Percentiles rank a stretch among this genome's conserved stretches.
phyloP scores from a whole-genome alignment of 1,139 yeast genomes.

The Sugiyamaella pinicola region DNA sequence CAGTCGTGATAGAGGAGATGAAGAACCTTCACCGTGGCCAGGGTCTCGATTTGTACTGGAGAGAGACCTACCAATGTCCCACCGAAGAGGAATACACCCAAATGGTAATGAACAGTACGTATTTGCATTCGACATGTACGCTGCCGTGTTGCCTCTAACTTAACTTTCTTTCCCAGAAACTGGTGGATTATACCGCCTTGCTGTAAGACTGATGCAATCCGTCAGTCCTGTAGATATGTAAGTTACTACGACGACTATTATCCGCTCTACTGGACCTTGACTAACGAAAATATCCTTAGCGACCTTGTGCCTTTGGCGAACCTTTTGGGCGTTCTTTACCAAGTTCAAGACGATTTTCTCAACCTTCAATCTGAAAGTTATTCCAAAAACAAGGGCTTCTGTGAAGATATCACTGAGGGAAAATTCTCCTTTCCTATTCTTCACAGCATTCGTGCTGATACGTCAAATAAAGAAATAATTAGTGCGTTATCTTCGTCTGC shows the following conservation, averaged over 20 bases:
- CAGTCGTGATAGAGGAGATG: conserved; percentile 66
- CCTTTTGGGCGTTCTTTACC: conserved; percentile 77
- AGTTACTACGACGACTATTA: conserved; percentile 9
- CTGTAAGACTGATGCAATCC: conserved; percentile 63
- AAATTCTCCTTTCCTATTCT: conserved; percentile 83
- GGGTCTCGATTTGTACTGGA: conserved; percentile 85
- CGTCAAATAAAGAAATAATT: conserved; percentile 45
- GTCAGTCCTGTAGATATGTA: conserved; percentile 31
- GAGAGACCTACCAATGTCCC: conserved; percentile 69
- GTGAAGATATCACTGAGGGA: conserved; percentile 89
- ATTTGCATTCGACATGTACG: background rate
- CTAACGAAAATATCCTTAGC: conserved; percentile 4
- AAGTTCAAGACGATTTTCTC: conserved; percentile 77
- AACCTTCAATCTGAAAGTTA: conserved; percentile 59
- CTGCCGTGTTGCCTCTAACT: background rate
- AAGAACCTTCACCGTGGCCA: conserved; percentile 83
- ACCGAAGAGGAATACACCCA: conserved; percentile 64
- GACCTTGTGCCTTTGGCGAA: conserved; percentile 65
- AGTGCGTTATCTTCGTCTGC: conserved; percentile 24
- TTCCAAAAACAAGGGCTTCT: conserved; percentile 70
- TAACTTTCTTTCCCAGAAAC: conserved; percentile 58
- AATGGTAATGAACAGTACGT: conserved; percentile 73
- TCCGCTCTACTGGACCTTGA: conserved; percentile 15
- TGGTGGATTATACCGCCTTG: conserved; percentile 80
- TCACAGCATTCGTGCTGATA: conserved; percentile 54